Conservation (phyloP, 306 rosid genomes). For the Fragaria vesca region DNA sequence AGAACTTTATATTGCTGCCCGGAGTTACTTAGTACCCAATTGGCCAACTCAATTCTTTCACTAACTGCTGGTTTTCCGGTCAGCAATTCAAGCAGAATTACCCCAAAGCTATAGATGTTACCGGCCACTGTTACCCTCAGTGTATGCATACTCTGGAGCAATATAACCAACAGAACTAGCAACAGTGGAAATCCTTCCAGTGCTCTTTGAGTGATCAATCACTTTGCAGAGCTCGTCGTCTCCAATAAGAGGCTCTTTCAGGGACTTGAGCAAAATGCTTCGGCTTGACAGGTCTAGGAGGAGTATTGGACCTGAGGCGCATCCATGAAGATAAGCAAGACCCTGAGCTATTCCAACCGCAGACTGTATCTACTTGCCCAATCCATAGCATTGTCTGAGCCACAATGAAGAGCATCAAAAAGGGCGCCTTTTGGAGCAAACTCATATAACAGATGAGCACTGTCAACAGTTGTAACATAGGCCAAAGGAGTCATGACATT, state of each 20-base stretch:
- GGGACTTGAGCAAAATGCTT: constrained; percentile 79
- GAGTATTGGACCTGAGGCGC: constrained; percentile 60
- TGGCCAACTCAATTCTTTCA: constrained; percentile 76
- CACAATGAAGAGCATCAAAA: constrained; percentile 65
- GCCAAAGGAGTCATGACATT: constrained; percentile 92
- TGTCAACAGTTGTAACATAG: constrained; percentile 59
- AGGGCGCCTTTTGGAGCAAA: constrained; percentile 59
- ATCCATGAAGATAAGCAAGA: constrained; percentile 79
- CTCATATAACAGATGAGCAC: constrained; percentile 66
- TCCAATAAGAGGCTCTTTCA: constrained; percentile 89
- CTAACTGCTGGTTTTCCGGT: constrained; percentile 81
- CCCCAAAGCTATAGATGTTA: constrained; percentile 85
- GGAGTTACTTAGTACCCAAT: constrained; percentile 55
- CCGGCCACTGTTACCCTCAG: constrained; percentile 79
- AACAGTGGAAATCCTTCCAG: constrained; percentile 74
- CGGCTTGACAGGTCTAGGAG: constrained; percentile 81
- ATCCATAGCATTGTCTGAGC: constrained; percentile 48
- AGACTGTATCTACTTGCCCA: constrained; percentile 88
- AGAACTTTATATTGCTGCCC: constrained; percentile 49
- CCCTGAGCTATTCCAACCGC: constrained; percentile 97
- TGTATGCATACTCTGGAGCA: constrained; percentile 73
- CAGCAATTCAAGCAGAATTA: constrained; percentile 72
- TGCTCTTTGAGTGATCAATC: constrained; percentile 85
- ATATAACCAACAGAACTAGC: constrained; percentile 95
- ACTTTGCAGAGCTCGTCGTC: constrained; percentile 85